Conservation (phyloP, 2,329 filamentous ascomycete genomes). For the Ceratocystiopsis sp. region DNA sequence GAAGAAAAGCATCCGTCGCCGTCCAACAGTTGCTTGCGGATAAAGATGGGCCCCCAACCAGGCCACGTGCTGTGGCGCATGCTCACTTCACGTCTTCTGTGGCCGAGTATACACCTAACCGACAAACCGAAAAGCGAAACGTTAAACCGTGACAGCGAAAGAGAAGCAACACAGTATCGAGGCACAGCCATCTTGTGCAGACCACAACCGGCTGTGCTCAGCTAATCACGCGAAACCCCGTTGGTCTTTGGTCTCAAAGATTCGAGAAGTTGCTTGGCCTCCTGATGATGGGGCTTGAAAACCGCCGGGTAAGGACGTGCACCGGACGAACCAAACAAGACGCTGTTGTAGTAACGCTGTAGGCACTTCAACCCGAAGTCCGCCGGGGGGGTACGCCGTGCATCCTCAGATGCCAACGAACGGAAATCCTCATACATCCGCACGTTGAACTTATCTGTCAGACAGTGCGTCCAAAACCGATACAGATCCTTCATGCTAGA, state of each 20-base stretch:
- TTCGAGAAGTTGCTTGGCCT: slow-evolving; percentile 10
- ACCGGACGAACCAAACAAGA: slow-evolving; percentile 12
- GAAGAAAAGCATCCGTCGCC: too few species aligned
- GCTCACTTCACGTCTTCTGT: too few species aligned
- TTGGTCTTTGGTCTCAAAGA: neutral
- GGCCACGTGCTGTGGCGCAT: too few species aligned
- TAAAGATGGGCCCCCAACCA: too few species aligned
- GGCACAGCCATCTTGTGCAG: too few species aligned
- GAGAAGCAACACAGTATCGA: neutral
- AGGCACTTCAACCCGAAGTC: slow-evolving; percentile 43
- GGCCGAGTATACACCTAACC: too few species aligned
- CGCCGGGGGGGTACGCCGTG: slow-evolving; percentile 25
- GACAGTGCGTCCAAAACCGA: slow-evolving; percentile 58
- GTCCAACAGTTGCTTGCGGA: too few species aligned
- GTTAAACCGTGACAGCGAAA: too few species aligned
- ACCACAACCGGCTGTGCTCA: too few species aligned
- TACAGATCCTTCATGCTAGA: slow-evolving; percentile 50
- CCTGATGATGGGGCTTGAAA: slow-evolving; percentile 13
- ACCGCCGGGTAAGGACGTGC: slow-evolving; percentile 14
- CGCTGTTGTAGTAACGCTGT: slow-evolving; percentile 41
- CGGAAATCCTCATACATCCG: slow-evolving; percentile 64
- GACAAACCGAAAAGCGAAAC: too few species aligned
- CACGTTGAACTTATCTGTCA: slow-evolving; percentile 56
- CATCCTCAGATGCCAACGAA: slow-evolving; percentile 47
- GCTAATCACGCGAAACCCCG: neutral